These are phyloP conservation scores for Euphrasia arctica DNA, from an alignment of 305 asterid genomes.

Conservation along the genomic window DNA sequence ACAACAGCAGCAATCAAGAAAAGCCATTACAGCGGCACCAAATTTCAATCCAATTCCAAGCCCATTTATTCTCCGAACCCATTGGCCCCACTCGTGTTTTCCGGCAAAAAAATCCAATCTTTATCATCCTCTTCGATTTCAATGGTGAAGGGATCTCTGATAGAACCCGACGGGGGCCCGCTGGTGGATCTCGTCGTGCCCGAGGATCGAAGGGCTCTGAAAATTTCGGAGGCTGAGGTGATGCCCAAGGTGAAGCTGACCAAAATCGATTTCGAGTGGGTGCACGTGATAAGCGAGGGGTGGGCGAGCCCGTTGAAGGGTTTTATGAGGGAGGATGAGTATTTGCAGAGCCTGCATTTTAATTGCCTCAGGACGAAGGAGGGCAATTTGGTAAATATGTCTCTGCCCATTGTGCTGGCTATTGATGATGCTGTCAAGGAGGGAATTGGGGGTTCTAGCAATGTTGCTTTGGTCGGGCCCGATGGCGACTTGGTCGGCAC, in stretches of 20 bases:
- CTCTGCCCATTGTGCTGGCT: slow-evolving; percentile 77
- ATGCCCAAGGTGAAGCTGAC: slow-evolving; percentile 57
- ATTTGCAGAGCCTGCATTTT: slow-evolving; percentile 82
- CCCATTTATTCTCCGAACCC: slow-evolving; percentile 46
- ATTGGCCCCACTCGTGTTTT: slow-evolving; percentile 38
- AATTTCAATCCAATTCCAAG: slow-evolving; percentile 30
- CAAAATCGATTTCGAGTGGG: slow-evolving; percentile 80
- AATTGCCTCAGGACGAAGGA: slow-evolving; percentile 61
- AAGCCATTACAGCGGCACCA: slow-evolving; percentile 11
- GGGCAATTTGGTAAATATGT: slow-evolving; percentile 69
- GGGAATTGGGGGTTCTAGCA: slow-evolving; percentile 38
- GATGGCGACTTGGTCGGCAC: slow-evolving; percentile 51
- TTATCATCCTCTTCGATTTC: slow-evolving; percentile 28
- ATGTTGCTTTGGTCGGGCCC: slow-evolving; percentile 61
- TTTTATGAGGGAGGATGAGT: slow-evolving; percentile 81
- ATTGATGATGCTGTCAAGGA: slow-evolving; percentile 61
- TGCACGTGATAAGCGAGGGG: slow-evolving; percentile 81
- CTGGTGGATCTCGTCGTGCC: slow-evolving; percentile 76
- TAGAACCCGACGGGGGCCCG: slow-evolving; percentile 78
- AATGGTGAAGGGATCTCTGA: slow-evolving; percentile 58
- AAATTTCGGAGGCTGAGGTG: slow-evolving; percentile 46
- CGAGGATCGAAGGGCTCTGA: slow-evolving; percentile 40
- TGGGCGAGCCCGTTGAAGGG: slow-evolving; percentile 87
- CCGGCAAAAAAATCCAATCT: slow-evolving; percentile 40
- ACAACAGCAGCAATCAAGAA: slow-evolving; percentile 33